Evolutionary conservation across 148 eudicot genomes (phyloP), one percentile per base, ranked within the genome.

Genomic region (Camellia sinensis): DNA sequence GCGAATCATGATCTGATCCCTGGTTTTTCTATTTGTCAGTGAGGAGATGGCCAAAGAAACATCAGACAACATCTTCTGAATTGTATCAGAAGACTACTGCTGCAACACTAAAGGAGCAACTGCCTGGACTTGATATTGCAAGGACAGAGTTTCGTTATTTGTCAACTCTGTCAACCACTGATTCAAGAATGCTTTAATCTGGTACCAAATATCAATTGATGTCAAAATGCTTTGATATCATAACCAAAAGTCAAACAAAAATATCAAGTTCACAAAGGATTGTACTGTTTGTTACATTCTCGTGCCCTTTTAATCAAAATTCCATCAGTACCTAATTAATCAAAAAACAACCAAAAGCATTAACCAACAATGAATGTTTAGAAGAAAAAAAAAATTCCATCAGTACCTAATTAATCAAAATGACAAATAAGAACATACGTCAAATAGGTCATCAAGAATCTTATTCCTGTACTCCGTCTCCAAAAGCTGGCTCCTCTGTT

Each of bases 121-220:
- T 67, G 99, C 91, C 82, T 95, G 97, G 78, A 95, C 97, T 89
- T 95, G 97, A 86, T 95, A 89, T 91, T 93, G 99, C 79, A 95
- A 85, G 77, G 97, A 92, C 84, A 92, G 82, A 69, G 90, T 93
- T 83, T 93, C 97, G 72, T 84, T 89, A 87, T 93, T 92, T 50
- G 90, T 89, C 85, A 93, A 83, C 85, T 95, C 98, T 67, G 76
- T 76, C 70, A 89, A 82, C 76, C 98, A 86, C 81, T 92, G 98
- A 78, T 89, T 88, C 79, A 95, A 75, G 85, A 95, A 95, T 74
- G 99, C 97, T 87, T 90, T 93, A 57, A 90, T 79, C 97, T 95
- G 93, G 72, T 21, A 73, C 70, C 65, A 64, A 44, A 68, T 9
- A 80, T 73, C 67, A 84, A 48, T 17, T 57, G 46, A n/a, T 48